Base-by-base conservation (phyloP, 805 yeast species). In the Pichia sporocuriosa region DNA sequence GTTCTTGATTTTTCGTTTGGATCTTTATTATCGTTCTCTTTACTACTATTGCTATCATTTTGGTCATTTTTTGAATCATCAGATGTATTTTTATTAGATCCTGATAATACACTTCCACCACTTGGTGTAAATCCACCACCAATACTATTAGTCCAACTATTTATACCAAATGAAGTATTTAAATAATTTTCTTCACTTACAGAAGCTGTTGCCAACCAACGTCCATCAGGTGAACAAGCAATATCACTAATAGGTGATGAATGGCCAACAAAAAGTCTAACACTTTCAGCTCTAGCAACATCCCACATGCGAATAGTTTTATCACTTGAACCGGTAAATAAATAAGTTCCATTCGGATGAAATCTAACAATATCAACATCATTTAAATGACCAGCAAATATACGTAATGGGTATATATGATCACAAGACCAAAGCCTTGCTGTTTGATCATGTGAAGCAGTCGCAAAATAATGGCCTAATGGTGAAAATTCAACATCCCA, bases 291-390 rank as follows among this genome's bases (percentile, higher is more conserved):
- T 32, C 80, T 75, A 28, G 80, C 76, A 21, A 93, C 79, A 61
- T 93, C 98, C 99, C 99, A 93, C 97, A 93, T 89, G 49, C 98
- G 73, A 56, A 94, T 83, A 0, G 97, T 87, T 65, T 88, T 87
- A 64, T 93, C 99, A 48, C 89, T 77, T 6, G 96, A 86, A 6
- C 98, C 99, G 0, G 98, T 90, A 56, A 93, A 81, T 6, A 93
- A 79, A 59, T 93, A 93, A 37, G 89, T 84, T 8, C 96, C 89
- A 61, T 93, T 93, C 21, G 98, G 97, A 65, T 93, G 98, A 74
- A 90, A 93, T 37, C 80, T 81, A 28, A 90, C 95, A 51, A 90
- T 80, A 58, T 93, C 97, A 29, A 93, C 97, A 66, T 93, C 99
- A 55, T 87, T 84, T 54, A 89, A 73, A 64, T 93, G 99, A 0